A percentile compares a stretch with the other conserved stretches of the same genome.
Evolutionary conservation across 179 eudicot species (phyloP).

Genomic region (Heliamphora pulchella): DNA sequence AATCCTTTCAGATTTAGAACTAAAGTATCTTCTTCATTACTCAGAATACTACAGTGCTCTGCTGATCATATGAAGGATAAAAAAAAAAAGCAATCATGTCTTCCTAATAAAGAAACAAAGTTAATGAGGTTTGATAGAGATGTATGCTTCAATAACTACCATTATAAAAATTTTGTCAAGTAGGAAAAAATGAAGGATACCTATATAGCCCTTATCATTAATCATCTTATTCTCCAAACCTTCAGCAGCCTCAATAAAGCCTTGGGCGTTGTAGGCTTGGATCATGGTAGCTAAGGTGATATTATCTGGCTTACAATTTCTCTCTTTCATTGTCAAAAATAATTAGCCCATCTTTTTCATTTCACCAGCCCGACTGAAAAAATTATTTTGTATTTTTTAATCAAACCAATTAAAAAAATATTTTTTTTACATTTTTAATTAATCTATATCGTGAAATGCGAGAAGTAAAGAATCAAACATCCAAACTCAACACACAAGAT

Average conservation of each 20-base stretch:
- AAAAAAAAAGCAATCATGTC: too few species aligned
- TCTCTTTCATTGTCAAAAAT: slow-evolving; percentile 54
- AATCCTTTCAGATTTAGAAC: slow-evolving; percentile 11
- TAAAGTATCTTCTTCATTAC: neutral
- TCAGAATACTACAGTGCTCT: neutral
- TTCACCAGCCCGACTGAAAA: slow-evolving; percentile 58
- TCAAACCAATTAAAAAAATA: too few species aligned
- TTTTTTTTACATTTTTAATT: too few species aligned
- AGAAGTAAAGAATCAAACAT: too few species aligned
- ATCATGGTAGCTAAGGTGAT: slow-evolving; percentile 76
- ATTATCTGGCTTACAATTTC: slow-evolving; percentile 52
- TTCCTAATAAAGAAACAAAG: neutral
- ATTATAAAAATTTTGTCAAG: neutral
- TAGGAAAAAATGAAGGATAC: slow-evolving; percentile 14
- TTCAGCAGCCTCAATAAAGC: slow-evolving; percentile 56
- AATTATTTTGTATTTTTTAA: too few species aligned
- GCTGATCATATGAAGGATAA: neutral
- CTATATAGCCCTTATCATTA: slow-evolving; percentile 26
- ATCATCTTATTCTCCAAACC: slow-evolving; percentile 41
- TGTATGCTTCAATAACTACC: neutral
- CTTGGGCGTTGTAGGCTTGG: slow-evolving; percentile 53
- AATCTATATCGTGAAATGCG: too few species aligned
- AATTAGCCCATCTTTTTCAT: slow-evolving; percentile 47
- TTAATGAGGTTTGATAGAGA: neutral
- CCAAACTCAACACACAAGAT: too few species aligned